Evolutionary conservation across 176 grass and related monocot genomes (phyloP).

Genomic region (Eremochloa ophiuroides): DNA sequence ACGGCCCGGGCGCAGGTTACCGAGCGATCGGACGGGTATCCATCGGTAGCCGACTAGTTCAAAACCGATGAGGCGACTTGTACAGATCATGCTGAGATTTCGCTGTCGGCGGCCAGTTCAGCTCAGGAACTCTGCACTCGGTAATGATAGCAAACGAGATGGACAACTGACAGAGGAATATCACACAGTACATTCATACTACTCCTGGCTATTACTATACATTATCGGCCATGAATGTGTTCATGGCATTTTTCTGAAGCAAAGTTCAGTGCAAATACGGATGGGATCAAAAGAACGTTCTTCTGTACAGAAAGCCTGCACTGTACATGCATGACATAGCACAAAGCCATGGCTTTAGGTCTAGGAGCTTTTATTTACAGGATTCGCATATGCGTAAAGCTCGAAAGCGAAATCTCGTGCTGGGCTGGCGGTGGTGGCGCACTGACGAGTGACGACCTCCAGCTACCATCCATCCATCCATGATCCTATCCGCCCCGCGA

Average conservation of each 20-base stretch:
- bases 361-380: slow-evolving; percentile 4
- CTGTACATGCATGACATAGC: background rate
- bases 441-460: slow-evolving; percentile 19
- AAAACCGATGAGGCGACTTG: background rate
- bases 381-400: slow-evolving; percentile 38
- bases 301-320: background rate
- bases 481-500: no score
- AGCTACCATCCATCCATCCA: background rate
- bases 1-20: background rate
- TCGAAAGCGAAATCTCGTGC: slow-evolving; percentile 22
- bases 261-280: background rate
- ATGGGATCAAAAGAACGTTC: background rate
- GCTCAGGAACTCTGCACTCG: background rate
- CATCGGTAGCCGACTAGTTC: background rate
- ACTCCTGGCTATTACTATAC: background rate
- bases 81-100: background rate
- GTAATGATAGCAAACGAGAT: background rate
- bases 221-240: background rate
- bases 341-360: background rate
- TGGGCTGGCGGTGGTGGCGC: slow-evolving; percentile 24
- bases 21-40: background rate
- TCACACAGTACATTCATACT: background rate
- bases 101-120: background rate
- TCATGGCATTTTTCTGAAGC: background rate
- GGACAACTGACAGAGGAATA: background rate